Conservation (phyloP, 2,329 filamentous ascomycete genomes). For the Aspergillus persii region DNA sequence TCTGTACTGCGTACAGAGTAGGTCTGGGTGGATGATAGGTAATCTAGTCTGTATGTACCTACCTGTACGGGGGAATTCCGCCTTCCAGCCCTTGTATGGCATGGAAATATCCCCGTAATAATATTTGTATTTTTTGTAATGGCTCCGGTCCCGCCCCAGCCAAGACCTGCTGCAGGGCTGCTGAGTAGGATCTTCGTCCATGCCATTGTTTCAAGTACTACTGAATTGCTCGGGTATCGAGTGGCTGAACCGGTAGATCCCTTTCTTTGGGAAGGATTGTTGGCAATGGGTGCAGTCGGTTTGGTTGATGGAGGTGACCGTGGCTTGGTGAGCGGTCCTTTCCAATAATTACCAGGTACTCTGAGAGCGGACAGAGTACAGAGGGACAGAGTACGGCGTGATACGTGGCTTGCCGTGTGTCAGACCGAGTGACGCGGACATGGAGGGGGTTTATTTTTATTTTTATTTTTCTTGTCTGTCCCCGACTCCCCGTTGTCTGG, state of each 20-base stretch:
- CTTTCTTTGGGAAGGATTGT: neutral
- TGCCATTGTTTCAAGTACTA: constrained; percentile 19
- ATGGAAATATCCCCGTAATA: neutral
- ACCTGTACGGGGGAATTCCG: too few species aligned
- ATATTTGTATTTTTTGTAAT: constrained; percentile 4
- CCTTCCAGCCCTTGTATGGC: neutral
- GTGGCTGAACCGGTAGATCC: constrained; percentile 17
- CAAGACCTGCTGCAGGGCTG: constrained; percentile 12
- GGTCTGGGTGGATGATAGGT: neutral
- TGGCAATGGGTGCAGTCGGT: neutral
- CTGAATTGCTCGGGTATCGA: constrained; percentile 12
- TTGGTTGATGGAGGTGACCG: neutral
- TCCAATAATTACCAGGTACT: neutral
- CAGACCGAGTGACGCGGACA: constrained; percentile 11
- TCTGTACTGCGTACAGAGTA: neutral
- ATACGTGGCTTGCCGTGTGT: constrained; percentile 6
- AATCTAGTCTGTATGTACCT: too few species aligned
- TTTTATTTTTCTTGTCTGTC: too few species aligned
- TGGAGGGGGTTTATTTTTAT: neutral
- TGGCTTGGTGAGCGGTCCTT: neutral
- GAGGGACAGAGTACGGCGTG: neutral
- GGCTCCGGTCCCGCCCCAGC: neutral
- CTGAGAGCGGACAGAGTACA: neutral
- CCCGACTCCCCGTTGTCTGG: neutral
- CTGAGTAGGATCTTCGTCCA: constrained; percentile 13